These are phyloP conservation scores for Arbutus unedo DNA, from an alignment of 148 eudicot species.

Conservation along the genomic window DNA sequence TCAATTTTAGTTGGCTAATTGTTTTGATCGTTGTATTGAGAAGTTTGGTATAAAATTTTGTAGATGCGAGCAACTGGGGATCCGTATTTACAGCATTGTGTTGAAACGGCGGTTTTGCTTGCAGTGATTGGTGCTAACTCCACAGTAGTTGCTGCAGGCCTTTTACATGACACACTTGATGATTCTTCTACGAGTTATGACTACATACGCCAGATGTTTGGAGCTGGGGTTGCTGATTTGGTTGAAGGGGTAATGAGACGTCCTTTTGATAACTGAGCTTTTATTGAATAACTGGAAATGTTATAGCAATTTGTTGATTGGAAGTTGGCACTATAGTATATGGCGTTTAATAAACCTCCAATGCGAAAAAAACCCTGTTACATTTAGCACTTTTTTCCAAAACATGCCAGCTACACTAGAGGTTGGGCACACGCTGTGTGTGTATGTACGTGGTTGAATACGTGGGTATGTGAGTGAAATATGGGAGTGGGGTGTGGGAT, in stretches of 20 bases:
- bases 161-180: constrained; percentile 88
- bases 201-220: constrained; percentile 50
- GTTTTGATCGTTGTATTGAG: constrained; percentile 11
- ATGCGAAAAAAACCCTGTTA: too few relatives aligned
- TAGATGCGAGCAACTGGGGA: constrained; percentile 89
- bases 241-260: constrained; percentile 75
- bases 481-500: too few relatives aligned
- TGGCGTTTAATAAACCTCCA: too few relatives aligned
- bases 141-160: constrained; percentile 91
- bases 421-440: too few relatives aligned
- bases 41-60: constrained; percentile 23
- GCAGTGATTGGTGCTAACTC: constrained; percentile 82
- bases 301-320: neutral
- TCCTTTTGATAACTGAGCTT: neutral
- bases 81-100: constrained; percentile 90
- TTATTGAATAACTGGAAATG: neutral
- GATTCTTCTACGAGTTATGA: constrained; percentile 71
- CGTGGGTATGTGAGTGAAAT: too few relatives aligned
- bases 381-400: neutral
- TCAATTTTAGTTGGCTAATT: neutral
- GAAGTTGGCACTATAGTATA: neutral
- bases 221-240: constrained; percentile 80
- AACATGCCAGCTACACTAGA: too few relatives aligned
- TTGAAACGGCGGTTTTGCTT: constrained; percentile 81
- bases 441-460: too few relatives aligned